phyloP scores from a whole-genome alignment of 768 basidiomycete species.

The Phallus indusiatus region DNA sequence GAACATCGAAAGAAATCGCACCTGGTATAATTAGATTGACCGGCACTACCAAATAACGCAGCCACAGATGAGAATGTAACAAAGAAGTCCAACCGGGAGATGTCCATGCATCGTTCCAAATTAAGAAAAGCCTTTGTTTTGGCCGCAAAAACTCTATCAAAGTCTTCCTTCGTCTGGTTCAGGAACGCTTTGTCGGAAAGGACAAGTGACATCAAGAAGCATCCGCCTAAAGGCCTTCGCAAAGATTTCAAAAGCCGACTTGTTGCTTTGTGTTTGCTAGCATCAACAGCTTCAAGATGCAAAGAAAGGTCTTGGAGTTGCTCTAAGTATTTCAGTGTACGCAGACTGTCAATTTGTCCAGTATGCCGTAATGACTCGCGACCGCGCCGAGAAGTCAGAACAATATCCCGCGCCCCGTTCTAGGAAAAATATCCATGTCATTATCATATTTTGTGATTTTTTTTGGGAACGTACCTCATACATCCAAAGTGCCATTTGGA shows the following conservation, averaged over 20 bases:
- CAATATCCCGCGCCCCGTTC: constrained; percentile 13
- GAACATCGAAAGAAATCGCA: not conserved
- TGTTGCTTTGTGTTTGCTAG: not conserved
- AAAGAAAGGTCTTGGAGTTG: constrained; percentile 6
- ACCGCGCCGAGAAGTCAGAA: constrained; percentile 15
- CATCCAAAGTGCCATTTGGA: constrained; percentile 30
- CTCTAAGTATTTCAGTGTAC: constrained; percentile 10
- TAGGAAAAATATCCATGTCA: not conserved
- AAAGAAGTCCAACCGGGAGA: constrained; percentile 12
- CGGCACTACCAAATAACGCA: constrained; percentile 11
- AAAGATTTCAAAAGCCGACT: not conserved
- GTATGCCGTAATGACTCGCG: not conserved
- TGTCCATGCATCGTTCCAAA: constrained; percentile 1
- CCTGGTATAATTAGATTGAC: constrained; percentile 13
- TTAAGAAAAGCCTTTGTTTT: constrained; percentile 10
- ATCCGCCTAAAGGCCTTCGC: constrained; percentile 11
- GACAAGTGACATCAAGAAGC: constrained; percentile 11
- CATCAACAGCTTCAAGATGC: not conserved
- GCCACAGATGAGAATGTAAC: constrained; percentile 15
- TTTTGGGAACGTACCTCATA: constrained; percentile 24
- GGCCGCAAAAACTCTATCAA: constrained; percentile 2
- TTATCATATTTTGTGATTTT: not conserved
- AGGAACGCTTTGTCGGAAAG: constrained; percentile 12
- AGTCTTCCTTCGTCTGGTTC: constrained; percentile 10
- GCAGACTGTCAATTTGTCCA: not conserved